Conservation (phyloP, 352 stramenopile genomes). For the Pythium vanterpoolii region DNA sequence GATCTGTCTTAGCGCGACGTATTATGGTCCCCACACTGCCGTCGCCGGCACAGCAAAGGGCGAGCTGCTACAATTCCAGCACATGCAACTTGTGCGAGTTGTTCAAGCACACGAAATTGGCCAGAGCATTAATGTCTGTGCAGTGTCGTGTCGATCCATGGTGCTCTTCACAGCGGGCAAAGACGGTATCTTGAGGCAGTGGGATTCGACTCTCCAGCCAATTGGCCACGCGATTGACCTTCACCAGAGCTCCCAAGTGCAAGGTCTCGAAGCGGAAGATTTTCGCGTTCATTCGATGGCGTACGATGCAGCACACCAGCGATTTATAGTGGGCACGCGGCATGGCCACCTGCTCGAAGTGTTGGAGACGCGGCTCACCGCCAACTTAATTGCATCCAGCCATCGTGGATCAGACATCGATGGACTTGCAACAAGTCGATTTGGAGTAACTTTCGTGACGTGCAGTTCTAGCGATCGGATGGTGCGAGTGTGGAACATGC, state of each 20-base stretch:
- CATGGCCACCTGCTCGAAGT: slow-evolving; percentile 19
- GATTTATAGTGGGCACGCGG: slow-evolving; percentile 54
- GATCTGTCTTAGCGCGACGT: slow-evolving; percentile 45
- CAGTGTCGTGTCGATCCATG: slow-evolving; percentile 65
- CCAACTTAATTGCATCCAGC: slow-evolving; percentile 45
- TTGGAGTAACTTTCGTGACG: slow-evolving; percentile 47
- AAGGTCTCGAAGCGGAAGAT: slow-evolving; percentile 39
- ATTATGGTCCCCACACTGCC: slow-evolving; percentile 49
- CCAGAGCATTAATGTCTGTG: slow-evolving; percentile 52
- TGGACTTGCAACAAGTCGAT: slow-evolving; percentile 24
- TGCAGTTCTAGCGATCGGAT: slow-evolving; percentile 37
- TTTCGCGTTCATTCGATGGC: slow-evolving; percentile 68
- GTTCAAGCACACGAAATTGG: slow-evolving; percentile 55
- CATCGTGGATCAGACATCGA: slow-evolving; percentile 30
- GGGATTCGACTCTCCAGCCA: slow-evolving; percentile 68
- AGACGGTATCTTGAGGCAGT: slow-evolving; percentile 75
- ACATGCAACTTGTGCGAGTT: slow-evolving; percentile 44
- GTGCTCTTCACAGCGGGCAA: slow-evolving; percentile 77
- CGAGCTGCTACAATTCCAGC: slow-evolving; percentile 68
- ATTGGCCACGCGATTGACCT: slow-evolving; percentile 72
- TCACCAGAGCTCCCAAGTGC: slow-evolving; percentile 28
- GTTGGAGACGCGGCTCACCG: slow-evolving; percentile 5
- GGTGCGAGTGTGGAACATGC: slow-evolving; percentile 65
- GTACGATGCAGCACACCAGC: slow-evolving; percentile 48
- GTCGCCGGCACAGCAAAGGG: slow-evolving; percentile 64